These are phyloP conservation scores for Kwoniella sp. DNA, from an alignment of 768 basidiomycete species.

Conservation along the genomic window DNA sequence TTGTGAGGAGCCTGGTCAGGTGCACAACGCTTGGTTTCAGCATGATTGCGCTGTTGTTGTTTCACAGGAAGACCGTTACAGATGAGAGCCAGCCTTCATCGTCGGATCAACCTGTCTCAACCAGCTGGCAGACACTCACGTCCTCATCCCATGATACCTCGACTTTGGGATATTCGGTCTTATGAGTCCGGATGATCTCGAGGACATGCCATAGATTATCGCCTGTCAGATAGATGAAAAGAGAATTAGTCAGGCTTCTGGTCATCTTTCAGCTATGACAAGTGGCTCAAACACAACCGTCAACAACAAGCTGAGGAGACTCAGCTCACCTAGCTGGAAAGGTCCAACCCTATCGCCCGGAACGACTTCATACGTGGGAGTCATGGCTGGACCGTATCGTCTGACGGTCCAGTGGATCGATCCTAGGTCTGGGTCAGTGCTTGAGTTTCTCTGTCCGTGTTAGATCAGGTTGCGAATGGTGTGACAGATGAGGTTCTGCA, in stretches of 20 bases:
- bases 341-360: slow-evolving; percentile 41
- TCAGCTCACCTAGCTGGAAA: slow-evolving; percentile 52
- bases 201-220: slow-evolving; percentile 52
- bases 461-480: too few relatives aligned
- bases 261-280: too few relatives aligned
- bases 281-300: too few relatives aligned
- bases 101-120: too few relatives aligned
- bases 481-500: too few relatives aligned
- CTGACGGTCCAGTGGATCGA: neutral
- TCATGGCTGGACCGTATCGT: slow-evolving; percentile 15
- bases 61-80: too few relatives aligned
- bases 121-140: slow-evolving; percentile 27
- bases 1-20: slow-evolving; percentile 28
- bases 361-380: slow-evolving; percentile 35
- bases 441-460: too few relatives aligned
- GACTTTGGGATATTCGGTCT: slow-evolving; percentile 42
- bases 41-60: too few relatives aligned
- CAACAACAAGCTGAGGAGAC: too few relatives aligned
- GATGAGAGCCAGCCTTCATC: too few relatives aligned
- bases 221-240: slow-evolving; percentile 25
- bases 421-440: too few relatives aligned
- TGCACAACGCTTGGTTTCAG: neutral
- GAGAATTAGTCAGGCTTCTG: neutral
- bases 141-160: slow-evolving; percentile 50
- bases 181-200: slow-evolving; percentile 41